Evolutionary conservation across 2,329 filamentous ascomycete species (phyloP).

Genomic region (Colletotrichum cereale): DNA sequence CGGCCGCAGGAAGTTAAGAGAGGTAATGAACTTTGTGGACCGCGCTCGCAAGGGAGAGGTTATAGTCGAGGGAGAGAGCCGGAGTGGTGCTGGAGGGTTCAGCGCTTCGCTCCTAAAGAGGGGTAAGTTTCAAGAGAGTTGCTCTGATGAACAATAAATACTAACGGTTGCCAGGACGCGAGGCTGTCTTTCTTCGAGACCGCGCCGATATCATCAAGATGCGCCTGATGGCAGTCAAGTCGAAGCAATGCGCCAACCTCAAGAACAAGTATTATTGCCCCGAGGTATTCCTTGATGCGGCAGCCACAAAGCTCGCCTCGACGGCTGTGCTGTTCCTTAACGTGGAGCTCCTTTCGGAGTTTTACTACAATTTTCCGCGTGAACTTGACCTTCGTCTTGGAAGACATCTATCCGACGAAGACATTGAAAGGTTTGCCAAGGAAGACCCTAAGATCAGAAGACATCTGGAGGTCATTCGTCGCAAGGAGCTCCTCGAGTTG

Average conservation of each 20-base stretch:
- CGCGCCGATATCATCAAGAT: conserved; percentile 91
- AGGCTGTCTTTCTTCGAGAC: conserved; percentile 94
- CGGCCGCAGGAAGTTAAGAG: conserved; percentile 84
- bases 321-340: conserved; percentile 98
- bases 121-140: conserved; percentile 66
- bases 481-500: conserved; percentile 93
- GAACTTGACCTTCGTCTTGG: conserved; percentile 91
- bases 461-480: conserved; percentile 90
- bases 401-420: conserved; percentile 79
- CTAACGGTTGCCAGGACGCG: conserved; percentile 73
- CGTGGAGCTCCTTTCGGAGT: conserved; percentile 95
- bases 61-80: conserved; percentile 83
- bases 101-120: conserved; percentile 85
- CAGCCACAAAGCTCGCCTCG: conserved; percentile 92
- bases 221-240: conserved; percentile 88
- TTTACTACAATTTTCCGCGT: conserved; percentile 97
- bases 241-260: conserved; percentile 84
- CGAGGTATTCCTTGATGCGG: conserved; percentile 97
- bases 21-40: conserved; percentile 93
- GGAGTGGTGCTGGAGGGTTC: conserved; percentile 92
- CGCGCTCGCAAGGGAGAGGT: conserved; percentile 89
- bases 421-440: conserved; percentile 90
- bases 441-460: conserved; percentile 92
- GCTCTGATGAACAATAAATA: background rate
- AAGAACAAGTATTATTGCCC: conserved; percentile 98